Conservation (phyloP, 306 rosid species). For the Abrus pulchellus region DNA sequence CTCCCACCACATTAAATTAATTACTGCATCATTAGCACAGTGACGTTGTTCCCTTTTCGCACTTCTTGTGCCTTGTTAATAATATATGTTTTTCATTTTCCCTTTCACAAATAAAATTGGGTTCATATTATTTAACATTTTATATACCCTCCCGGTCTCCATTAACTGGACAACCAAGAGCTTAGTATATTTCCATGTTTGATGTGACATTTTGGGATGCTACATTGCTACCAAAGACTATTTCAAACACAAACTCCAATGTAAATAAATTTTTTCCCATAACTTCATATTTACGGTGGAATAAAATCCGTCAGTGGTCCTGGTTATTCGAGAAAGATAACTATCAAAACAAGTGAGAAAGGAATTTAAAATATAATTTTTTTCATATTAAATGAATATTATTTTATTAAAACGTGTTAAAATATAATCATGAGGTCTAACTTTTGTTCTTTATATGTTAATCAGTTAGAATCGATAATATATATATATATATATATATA, state of each 20-base stretch:
- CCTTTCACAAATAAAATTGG: too few relatives aligned
- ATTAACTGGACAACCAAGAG: slow-evolving; percentile 50
- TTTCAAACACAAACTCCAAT: slow-evolving; percentile 52
- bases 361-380: too few relatives aligned
- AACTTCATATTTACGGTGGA: not conserved
- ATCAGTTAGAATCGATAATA: not conserved
- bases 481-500: too few relatives aligned
- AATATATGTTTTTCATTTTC: too few relatives aligned
- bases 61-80: too few relatives aligned
- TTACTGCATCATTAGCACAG: too few relatives aligned
- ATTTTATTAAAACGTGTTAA: too few relatives aligned
- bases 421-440: too few relatives aligned
- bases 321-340: not conserved
- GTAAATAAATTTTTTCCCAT: not conserved
- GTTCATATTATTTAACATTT: slow-evolving; percentile 7
- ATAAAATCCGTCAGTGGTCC: not conserved
- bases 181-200: slow-evolving; percentile 46
- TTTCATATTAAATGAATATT: too few relatives aligned
- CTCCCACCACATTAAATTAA: slow-evolving; percentile 26
- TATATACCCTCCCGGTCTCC: slow-evolving; percentile 43
- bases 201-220: slow-evolving; percentile 50
- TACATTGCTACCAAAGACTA: slow-evolving; percentile 42
- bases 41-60: too few relatives aligned
- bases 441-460: not conserved
- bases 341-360: not conserved